Evolutionary conservation across 805 yeast species (phyloP).

Genomic region (Hagleromyces aurorensis): DNA sequence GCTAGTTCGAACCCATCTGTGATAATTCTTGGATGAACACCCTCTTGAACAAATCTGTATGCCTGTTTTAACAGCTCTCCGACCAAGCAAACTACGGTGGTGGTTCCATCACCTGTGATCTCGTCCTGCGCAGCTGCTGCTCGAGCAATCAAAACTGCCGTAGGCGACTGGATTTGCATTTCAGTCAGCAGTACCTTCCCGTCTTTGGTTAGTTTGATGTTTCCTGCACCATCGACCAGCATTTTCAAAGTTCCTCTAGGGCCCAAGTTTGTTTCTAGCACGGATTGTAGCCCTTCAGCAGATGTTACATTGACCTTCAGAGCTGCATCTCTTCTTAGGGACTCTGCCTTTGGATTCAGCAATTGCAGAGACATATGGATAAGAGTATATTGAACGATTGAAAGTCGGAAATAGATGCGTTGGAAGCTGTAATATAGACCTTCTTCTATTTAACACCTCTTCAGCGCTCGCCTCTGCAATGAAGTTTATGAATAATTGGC

Average conservation of each 20-base stretch:
- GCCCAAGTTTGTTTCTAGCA: constrained; percentile 84
- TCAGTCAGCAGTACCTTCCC: constrained; percentile 90
- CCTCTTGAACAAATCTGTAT: constrained; percentile 83
- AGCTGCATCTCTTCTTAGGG: constrained; percentile 92
- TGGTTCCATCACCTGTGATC: constrained; percentile 98
- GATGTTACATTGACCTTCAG: constrained; percentile 91
- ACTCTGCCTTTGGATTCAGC: constrained; percentile 94
- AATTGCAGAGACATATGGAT: constrained; percentile 59
- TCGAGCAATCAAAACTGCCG: constrained; percentile 86
- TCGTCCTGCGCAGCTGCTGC: constrained; percentile 99
- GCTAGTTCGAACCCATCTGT: constrained; percentile 95
- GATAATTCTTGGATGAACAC: constrained; percentile 89
- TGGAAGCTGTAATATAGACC: no score
- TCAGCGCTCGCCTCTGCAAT: no score
- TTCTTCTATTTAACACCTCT: no score
- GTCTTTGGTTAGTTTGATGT: constrained; percentile 91
- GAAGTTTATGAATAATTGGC: no score
- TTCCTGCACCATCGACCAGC: constrained; percentile 95
- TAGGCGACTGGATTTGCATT: constrained; percentile 93
- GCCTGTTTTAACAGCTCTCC: constrained; percentile 95
- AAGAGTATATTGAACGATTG: no score
- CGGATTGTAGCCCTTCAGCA: constrained; percentile 94
- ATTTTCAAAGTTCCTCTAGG: constrained; percentile 96
- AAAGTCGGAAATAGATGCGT: no score
- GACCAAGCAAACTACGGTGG: constrained; percentile 87